Evolutionary conservation across 306 rosid species (phyloP).

Genomic region (Vicia faba): DNA sequence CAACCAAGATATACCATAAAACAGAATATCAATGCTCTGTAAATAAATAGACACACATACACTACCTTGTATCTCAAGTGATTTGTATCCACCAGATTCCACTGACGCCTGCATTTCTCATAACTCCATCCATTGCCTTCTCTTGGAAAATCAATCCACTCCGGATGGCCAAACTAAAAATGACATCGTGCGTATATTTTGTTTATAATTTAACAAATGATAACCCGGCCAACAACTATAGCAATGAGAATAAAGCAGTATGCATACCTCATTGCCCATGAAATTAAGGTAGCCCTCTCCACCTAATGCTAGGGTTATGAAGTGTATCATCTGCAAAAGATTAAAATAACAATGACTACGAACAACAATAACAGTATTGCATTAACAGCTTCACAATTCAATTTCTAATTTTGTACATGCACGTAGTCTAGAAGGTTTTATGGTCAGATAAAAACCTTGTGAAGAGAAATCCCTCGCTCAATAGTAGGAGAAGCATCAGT

Average conservation of each 20-base stretch:
- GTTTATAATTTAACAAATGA: constrained; percentile 31
- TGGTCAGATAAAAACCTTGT: constrained; percentile 63
- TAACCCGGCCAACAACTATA: constrained; percentile 10
- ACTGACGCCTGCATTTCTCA: constrained; percentile 92
- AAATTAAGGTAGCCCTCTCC: constrained; percentile 98
- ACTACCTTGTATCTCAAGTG: constrained; percentile 88
- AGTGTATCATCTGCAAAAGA: constrained; percentile 86
- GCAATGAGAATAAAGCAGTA: constrained; percentile 29
- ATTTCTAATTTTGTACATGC: constrained; percentile 19
- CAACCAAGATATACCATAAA: constrained; percentile 21
- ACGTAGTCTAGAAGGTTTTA: constrained; percentile 21
- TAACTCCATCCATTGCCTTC: constrained; percentile 98
- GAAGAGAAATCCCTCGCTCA: constrained; percentile 94
- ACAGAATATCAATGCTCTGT: constrained; percentile 32
- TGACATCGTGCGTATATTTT: constrained; percentile 16
- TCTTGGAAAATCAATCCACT: constrained; percentile 99
- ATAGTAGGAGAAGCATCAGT: constrained; percentile 65
- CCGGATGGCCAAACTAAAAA: constrained; percentile 94
- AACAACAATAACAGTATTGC: neutral
- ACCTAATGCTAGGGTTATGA: constrained; percentile 91
- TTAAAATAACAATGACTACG: constrained; percentile 35
- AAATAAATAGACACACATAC: neutral
- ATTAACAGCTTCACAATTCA: constrained; percentile 27
- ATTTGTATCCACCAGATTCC: constrained; percentile 82
- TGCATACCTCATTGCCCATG: constrained; percentile 96